Conservation (phyloP, 75 land plant species). For the Sequoiadendron giganteum region DNA sequence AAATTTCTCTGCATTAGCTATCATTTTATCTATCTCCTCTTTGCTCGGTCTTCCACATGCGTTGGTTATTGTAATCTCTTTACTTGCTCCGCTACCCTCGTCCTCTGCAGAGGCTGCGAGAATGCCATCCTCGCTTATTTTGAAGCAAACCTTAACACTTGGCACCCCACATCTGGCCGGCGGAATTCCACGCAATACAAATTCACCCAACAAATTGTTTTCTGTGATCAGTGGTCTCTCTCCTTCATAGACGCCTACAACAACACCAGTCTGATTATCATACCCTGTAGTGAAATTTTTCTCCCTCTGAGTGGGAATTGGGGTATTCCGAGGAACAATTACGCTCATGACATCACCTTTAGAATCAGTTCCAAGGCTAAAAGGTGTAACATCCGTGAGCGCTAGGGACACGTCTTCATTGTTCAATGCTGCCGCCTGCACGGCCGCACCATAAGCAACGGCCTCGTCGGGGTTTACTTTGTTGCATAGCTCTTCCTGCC, state of each 20-base stretch:
- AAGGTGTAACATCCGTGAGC: background rate
- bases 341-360: background rate
- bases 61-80: background rate
- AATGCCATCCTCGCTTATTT: conserved; percentile 24
- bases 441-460: background rate
- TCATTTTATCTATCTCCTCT: background rate
- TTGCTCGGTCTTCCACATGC: background rate
- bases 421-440: background rate
- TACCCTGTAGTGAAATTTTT: background rate
- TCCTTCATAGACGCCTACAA: conserved; percentile 14
- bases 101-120: conserved; percentile 20
- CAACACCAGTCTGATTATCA: background rate
- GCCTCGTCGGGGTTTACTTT: background rate
- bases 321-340: conserved; percentile 23
- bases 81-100: background rate
- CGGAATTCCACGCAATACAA: background rate
- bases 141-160: background rate
- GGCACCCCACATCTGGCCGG: conserved; percentile 12
- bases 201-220: conserved; percentile 22
- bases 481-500: background rate
- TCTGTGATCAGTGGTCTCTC: conserved; percentile 7
- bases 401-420: background rate
- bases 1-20: background rate
- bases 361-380: background rate
- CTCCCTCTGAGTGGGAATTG: conserved; percentile 14